These are phyloP conservation scores for Plasmodium malariae DNA, from an alignment of 169 alveolate species.

Conservation along the genomic window DNA sequence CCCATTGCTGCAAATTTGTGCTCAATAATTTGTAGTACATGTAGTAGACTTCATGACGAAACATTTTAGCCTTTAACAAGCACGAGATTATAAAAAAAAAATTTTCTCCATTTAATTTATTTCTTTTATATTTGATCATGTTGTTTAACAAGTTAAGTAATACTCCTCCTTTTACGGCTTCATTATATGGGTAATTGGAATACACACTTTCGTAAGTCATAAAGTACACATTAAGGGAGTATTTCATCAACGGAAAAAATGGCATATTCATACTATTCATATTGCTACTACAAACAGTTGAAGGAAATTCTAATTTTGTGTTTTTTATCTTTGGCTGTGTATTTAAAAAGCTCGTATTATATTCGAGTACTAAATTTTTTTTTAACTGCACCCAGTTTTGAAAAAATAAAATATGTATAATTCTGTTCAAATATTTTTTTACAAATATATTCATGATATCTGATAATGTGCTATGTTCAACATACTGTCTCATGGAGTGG, in stretches of 20 bases:
- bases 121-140: conserved; percentile 2
- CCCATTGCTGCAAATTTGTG: neutral
- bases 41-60: conserved; percentile 14
- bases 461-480: too few species aligned
- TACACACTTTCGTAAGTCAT: conserved; percentile 7
- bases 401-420: too few species aligned
- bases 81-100: conserved; percentile 34
- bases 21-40: conserved; percentile 3
- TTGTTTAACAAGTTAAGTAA: neutral
- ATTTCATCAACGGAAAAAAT: neutral
- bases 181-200: neutral
- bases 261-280: neutral
- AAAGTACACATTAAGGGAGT: conserved; percentile 31
- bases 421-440: too few species aligned
- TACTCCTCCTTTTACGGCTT: neutral
- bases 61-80: neutral
- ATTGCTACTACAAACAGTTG: neutral
- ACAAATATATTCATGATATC: too few species aligned
- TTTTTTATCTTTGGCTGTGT: too few species aligned
- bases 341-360: too few species aligned
- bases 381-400: too few species aligned
- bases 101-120: conserved; percentile 22
- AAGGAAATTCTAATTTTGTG: too few species aligned
- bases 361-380: too few species aligned
- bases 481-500: too few species aligned